Conservation (phyloP, 495 filamentous ascomycete genomes). For the Penicillium lagena region DNA sequence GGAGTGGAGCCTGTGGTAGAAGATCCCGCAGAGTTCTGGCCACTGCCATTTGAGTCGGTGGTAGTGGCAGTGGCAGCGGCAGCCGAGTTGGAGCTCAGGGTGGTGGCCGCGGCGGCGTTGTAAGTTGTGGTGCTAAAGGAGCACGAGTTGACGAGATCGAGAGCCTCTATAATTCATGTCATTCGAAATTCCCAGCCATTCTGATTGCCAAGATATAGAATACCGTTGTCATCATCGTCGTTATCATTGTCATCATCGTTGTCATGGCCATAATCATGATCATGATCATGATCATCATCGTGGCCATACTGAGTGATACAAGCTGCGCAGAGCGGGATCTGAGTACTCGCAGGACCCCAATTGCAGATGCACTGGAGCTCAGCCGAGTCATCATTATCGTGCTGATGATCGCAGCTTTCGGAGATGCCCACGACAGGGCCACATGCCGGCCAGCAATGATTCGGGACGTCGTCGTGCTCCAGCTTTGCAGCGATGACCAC, state of each 20-base stretch:
- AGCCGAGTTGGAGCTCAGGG: conserved; percentile 1
- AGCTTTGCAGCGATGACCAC: conserved; percentile 21
- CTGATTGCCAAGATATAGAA: background rate
- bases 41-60: background rate
- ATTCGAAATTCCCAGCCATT: background rate
- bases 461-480: conserved; percentile 27
- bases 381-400: conserved; percentile 18
- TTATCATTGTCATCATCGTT: conserved; percentile 6
- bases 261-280: conserved; percentile 10
- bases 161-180: conserved; percentile 18
- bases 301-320: conserved; percentile 25
- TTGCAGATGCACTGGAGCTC: conserved; percentile 30
- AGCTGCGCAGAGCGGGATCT: conserved; percentile 29
- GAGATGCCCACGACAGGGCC: conserved; percentile 19
- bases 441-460: conserved; percentile 24
- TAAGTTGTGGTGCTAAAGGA: conserved; percentile 25
- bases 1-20: conserved; percentile 1
- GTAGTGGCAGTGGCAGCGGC: background rate
- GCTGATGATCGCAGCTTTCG: conserved; percentile 16
- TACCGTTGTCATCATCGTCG: conserved; percentile 15
- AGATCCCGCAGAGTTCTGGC: background rate
- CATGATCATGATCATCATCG: conserved; percentile 5
- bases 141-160: conserved; percentile 28
- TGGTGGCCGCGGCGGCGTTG: conserved; percentile 13
- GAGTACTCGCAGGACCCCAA: conserved; percentile 16